phyloP scores from a whole-genome alignment of 371 early-diverging fungal genomes.

The Parasitella parasitica region DNA sequence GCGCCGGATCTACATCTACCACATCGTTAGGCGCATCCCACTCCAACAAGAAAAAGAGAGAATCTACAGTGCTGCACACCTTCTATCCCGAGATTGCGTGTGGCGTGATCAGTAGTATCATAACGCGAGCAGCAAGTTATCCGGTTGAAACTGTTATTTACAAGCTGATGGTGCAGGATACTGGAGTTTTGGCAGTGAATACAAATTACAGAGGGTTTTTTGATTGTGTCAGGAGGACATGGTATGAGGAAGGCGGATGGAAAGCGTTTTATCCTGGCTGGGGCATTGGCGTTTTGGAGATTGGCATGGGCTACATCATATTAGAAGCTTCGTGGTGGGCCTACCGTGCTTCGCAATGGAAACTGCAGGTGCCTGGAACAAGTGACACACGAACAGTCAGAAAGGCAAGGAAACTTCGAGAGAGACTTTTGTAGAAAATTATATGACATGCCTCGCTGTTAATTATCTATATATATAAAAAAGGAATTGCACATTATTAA shows the following conservation, averaged over 20 bases:
- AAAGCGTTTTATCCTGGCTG: conserved; percentile 47
- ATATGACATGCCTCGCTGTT: too few relatives aligned
- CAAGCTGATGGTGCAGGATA: conserved; percentile 56
- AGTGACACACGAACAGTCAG: conserved; percentile 14
- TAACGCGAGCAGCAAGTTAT: conserved; percentile 50
- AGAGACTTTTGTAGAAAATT: conserved; percentile 4
- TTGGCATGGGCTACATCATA: conserved; percentile 35
- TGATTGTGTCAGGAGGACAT: conserved; percentile 39
- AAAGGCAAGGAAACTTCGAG: conserved; percentile 24
- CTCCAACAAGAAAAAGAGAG: conserved; percentile 18
- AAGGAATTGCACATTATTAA: too few relatives aligned
- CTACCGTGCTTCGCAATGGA: conserved; percentile 34
- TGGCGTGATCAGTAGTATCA: conserved; percentile 54
- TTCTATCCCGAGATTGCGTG: conserved; percentile 63
- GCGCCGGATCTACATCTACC: not conserved
- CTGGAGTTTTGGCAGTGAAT: conserved; percentile 39
- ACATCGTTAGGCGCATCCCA: not conserved
- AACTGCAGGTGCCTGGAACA: conserved; percentile 13
- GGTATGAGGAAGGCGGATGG: conserved; percentile 39
- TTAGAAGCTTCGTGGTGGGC: conserved; percentile 46
- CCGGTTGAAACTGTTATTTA: conserved; percentile 57
- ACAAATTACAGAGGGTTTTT: conserved; percentile 50
- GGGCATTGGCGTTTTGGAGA: conserved; percentile 41
- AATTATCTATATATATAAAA: too few relatives aligned
- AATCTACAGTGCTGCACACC: conserved; percentile 41